Evolutionary conservation across 2,329 filamentous ascomycete genomes (phyloP), one percentile per base, ranked within the genome.

Genomic region (Byssochlamys sp.): DNA sequence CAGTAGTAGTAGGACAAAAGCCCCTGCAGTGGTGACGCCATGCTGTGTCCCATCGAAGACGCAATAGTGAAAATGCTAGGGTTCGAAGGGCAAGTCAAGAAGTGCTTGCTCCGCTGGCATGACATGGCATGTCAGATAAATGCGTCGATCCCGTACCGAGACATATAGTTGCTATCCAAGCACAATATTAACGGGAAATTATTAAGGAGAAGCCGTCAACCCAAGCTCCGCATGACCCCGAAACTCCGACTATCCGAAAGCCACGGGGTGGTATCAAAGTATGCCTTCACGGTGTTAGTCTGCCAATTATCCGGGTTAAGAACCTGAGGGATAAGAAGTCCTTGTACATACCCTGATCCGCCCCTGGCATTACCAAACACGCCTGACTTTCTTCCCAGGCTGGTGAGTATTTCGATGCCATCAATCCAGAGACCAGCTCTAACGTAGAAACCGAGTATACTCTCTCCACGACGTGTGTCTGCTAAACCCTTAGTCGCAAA

Each of bases 341-440:
- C 57, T 24, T 9, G 12, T 31, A 84, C 90, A 74, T 84, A 96
- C 91, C 85, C 84, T 68, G 87, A 88, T 62, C 91, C 91, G 57
- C 90, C 90, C 62, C 80, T 78, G 10, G 85, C 74, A 65, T 95
- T 94, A 59, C 94, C 94, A 78, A 86, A 97, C 60, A 95, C 76
- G 56, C 86, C 84, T 33, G 92, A 96, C 71, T 87, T 88, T 65
- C 91, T 83, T n/a, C 91, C 91, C 59, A 90, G 76, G 66, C 86
- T 96, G 1, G 94, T 97, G 72, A 96, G 77, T 61, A 97, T 86
- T 70, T 96, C 90, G 55, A 97, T 81, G 11, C 86, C 92, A 70
- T 96, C 90, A 63, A 97, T 87, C 71, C 88, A 94, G 59, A 83
- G 78, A 25, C 90, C 91, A 54, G 88, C 85, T 63, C 91, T 81